Evolutionary conservation across 2,329 filamentous ascomycete genomes (phyloP), one percentile per base, ranked within the genome.

Genomic region (Colletotrichum destructivum): DNA sequence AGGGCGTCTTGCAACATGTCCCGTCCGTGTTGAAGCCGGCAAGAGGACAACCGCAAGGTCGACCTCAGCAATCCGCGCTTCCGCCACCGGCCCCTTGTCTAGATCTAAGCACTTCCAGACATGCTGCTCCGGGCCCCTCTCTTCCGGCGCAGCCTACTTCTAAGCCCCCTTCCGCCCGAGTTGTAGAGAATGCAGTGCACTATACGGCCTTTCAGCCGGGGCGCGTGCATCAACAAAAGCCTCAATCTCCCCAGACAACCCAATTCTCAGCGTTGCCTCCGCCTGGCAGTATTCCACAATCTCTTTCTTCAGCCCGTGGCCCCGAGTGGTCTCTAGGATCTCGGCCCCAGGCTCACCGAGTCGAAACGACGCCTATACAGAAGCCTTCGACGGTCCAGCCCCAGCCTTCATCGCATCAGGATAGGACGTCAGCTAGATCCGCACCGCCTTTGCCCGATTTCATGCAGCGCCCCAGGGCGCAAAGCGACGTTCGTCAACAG

Each of bases 1-100:
- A 57, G 4, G 57, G 11, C 9, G 42, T 26, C 49, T 76, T 23
- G 38, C 71, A 26, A 38, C 75, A 78, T 42, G 67, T 78, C 2
- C 79, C 78, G 0, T 79, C 80, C 0, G 75, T 80, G 18, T 73
- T 81, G 11, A 77, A 78, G 54, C 77, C 79, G 16, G 79, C 77
- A 3, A 75, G 75, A 9, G 78, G 75, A 0, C 76, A 68, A 15
- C 65, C 47, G 2, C 62, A 49, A 12, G 64, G 35, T 23, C 31
- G 23, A 38, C 18, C 55, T 5, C 62, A n/a, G 21, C 44, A 65
- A 18, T n/a, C 49, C 13, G 44, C 44, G 18, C 26, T 40, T 13
- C 44, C 40, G 15, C 42, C 12, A 2, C 31, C 55, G n/a, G 42
- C 12, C 31, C 52, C 56, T 40, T 11, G 13, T 23, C 56, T 18